Conservation (phyloP, 2,329 filamentous ascomycete species). For the Epichloe glyceriae region DNA sequence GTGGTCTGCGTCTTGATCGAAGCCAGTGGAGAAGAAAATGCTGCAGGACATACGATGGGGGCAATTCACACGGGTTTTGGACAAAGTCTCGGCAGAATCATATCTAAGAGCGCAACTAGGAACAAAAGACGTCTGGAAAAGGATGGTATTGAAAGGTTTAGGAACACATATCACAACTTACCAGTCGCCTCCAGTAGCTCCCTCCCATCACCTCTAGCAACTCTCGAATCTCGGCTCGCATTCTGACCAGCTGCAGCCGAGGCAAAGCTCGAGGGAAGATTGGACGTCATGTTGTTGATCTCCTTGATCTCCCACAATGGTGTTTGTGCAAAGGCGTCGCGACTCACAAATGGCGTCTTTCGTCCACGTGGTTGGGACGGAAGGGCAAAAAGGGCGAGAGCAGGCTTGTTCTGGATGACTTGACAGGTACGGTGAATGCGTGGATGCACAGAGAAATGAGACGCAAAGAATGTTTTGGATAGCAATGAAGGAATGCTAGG, state of each 20-base stretch:
- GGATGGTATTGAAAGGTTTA: neutral
- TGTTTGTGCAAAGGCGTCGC: conserved; percentile 2
- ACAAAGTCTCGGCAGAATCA: neutral
- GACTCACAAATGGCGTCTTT: conserved; percentile 1
- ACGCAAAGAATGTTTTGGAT: conserved; percentile 3
- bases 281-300: conserved; percentile 47
- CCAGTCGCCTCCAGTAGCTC: conserved; percentile 55
- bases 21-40: neutral
- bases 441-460: neutral
- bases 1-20: neutral
- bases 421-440: neutral
- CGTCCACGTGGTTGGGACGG: conserved; percentile 3
- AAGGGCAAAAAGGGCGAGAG: neutral
- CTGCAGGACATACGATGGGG: neutral
- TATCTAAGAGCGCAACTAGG: neutral
- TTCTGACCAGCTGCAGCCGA: conserved; percentile 70
- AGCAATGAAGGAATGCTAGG: conserved; percentile 5
- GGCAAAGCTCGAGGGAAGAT: conserved; percentile 72
- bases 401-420: neutral
- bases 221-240: conserved; percentile 44
- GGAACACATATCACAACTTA: conserved; percentile 30
- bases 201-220: conserved; percentile 44
- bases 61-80: neutral
- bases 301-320: neutral
- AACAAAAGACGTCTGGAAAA: neutral